Conservation (phyloP, 2,329 filamentous ascomycete species). For the Clonostachys rhizophaga region DNA sequence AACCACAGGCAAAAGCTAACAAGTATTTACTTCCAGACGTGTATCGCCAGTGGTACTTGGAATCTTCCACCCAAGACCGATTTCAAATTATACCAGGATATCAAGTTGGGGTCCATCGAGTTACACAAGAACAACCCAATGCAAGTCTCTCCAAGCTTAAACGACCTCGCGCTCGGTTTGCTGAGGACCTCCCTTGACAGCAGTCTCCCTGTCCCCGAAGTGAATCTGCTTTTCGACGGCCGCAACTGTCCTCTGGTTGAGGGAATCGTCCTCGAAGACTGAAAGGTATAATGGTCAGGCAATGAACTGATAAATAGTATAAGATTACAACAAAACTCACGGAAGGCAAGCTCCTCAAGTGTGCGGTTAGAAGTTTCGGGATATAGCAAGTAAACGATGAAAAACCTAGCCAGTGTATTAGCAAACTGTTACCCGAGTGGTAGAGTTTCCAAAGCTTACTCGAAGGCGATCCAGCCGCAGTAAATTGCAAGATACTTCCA, state of each 20-base stretch:
- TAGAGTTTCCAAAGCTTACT: constrained; percentile 19
- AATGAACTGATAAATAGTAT: not conserved
- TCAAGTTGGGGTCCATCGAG: too few species aligned
- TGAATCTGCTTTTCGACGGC: constrained; percentile 32
- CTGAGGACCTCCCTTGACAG: not conserved
- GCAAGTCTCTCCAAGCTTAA: too few species aligned
- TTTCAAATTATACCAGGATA: too few species aligned
- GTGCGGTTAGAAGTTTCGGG: constrained; percentile 37
- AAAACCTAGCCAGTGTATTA: constrained; percentile 1
- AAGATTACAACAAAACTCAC: constrained; percentile 17
- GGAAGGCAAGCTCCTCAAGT: constrained; percentile 52
- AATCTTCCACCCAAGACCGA: too few species aligned
- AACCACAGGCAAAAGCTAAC: too few species aligned
- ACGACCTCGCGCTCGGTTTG: too few species aligned
- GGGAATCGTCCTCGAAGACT: constrained; percentile 33
- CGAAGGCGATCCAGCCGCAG: constrained; percentile 16
- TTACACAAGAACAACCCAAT: too few species aligned
- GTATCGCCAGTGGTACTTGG: too few species aligned
- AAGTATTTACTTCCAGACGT: too few species aligned
- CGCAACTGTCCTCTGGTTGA: constrained; percentile 27
- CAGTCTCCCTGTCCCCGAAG: constrained; percentile 7
- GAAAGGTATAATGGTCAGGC: constrained; percentile 6
- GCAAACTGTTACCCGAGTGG: constrained; percentile 59
- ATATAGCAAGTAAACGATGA: constrained; percentile 32
- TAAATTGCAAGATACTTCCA: constrained; percentile 27